Evolutionary conservation across 768 basidiomycete genomes (phyloP).

Genomic region (Leccinum obscurum): DNA sequence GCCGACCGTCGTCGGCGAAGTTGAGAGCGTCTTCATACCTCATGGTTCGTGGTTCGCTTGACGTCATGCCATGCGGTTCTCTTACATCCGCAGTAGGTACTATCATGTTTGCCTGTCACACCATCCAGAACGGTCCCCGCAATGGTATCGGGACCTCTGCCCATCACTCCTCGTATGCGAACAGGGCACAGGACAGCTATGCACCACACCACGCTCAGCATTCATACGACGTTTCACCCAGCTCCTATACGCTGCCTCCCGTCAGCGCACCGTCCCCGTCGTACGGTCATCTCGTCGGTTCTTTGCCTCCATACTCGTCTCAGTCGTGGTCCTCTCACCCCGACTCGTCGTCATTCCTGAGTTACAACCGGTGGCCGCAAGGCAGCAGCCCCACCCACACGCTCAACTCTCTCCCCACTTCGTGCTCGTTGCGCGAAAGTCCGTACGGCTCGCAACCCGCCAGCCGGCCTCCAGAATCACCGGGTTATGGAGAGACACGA

Average conservation of each 20-base stretch:
- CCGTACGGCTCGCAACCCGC: constrained; percentile 29
- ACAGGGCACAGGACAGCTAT: constrained; percentile 29
- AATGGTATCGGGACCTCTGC: constrained; percentile 18
- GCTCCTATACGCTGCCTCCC: constrained; percentile 33
- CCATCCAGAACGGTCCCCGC: constrained; percentile 30
- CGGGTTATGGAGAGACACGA: constrained; percentile 29
- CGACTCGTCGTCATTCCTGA: constrained; percentile 31
- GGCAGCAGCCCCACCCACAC: constrained; percentile 30
- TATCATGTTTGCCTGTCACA: constrained; percentile 43
- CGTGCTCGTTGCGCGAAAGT: constrained; percentile 33
- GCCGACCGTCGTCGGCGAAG: constrained; percentile 59
- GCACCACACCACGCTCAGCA: constrained; percentile 25
- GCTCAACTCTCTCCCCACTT: constrained; percentile 22
- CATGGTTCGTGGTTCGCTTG: constrained; percentile 61
- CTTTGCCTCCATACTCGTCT: constrained; percentile 31
- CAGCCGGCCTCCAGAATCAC: constrained; percentile 42
- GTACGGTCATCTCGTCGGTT: constrained; percentile 27
- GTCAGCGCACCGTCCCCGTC: constrained; percentile 30
- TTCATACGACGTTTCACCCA: constrained; percentile 29
- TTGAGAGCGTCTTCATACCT: constrained; percentile 88
- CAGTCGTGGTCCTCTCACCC: constrained; percentile 28
- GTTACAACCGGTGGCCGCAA: constrained; percentile 33
- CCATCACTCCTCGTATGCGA: constrained; percentile 27
- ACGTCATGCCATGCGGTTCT: constrained; percentile 37
- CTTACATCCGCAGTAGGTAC: constrained; percentile 28